Percentiles rank a stretch among this genome's conserved stretches.
These are phyloP conservation scores for Nephelium lappaceum DNA, from an alignment of 345 rosid species.

Conservation along the genomic window DNA sequence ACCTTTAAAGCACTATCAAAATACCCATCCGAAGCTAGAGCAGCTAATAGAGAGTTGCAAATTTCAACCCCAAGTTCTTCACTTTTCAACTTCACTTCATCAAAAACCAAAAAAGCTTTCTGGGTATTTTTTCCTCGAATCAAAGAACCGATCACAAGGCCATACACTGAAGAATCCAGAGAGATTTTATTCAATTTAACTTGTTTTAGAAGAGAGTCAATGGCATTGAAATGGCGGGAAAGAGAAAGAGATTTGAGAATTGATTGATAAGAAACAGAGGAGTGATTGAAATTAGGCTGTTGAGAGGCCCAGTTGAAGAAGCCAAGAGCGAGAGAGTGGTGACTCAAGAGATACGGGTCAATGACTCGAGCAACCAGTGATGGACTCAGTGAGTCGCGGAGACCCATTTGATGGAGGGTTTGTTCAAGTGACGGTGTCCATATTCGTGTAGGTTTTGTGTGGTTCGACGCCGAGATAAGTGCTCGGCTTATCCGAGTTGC, in stretches of 20 bases:
- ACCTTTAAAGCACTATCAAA: conserved; percentile 50
- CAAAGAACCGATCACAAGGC: conserved; percentile 47
- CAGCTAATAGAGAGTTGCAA: conserved; percentile 78
- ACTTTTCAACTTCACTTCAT: conserved; percentile 37
- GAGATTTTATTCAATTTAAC: conserved; percentile 47
- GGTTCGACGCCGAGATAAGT: conserved; percentile 53
- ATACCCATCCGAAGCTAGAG: conserved; percentile 54
- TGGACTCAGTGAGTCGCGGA: conserved; percentile 56
- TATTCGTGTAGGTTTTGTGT: conserved; percentile 40
- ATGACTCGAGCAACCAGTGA: conserved; percentile 74
- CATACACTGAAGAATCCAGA: conserved; percentile 59
- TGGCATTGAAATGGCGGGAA: conserved; percentile 63
- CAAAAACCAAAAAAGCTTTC: conserved; percentile 61
- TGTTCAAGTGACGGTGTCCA: conserved; percentile 74
- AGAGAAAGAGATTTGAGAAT: conserved; percentile 68
- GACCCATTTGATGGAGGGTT: conserved; percentile 56
- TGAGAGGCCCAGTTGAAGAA: conserved; percentile 94
- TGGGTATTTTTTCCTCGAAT: conserved; percentile 50
- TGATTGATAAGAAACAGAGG: conserved; percentile 64
- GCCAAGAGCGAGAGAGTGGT: conserved; percentile 81
- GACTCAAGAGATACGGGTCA: conserved; percentile 67
- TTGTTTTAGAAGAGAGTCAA: conserved; percentile 60
- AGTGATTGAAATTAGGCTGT: conserved; percentile 78
- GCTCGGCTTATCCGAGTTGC: conserved; percentile 69
- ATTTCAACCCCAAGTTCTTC: conserved; percentile 46